phyloP scores from a whole-genome alignment of 2,329 filamentous ascomycete species.

The Aspergillus texensis region DNA sequence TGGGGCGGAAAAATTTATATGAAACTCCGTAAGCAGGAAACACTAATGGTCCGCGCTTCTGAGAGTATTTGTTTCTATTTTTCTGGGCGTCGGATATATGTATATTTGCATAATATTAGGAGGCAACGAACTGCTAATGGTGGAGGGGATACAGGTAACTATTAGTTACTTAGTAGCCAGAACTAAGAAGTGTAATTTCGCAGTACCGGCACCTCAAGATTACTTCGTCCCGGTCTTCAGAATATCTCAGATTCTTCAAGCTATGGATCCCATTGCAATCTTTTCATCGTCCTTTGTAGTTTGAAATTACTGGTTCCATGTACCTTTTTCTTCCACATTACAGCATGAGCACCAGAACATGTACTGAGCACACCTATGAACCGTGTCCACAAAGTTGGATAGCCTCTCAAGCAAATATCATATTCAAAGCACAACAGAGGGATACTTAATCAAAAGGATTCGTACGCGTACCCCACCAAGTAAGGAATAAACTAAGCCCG shows the following conservation, averaged over 20 bases:
- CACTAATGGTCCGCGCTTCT: background rate
- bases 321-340: background rate
- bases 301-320: background rate
- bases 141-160: background rate
- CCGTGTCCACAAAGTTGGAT: background rate
- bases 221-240: background rate
- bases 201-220: too few species aligned
- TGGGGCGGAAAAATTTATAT: background rate
- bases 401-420: background rate
- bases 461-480: slow-evolving; percentile 96
- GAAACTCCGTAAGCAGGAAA: background rate
- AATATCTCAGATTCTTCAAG: background rate
- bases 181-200: too few species aligned
- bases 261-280: background rate
- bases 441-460: slow-evolving; percentile 80
- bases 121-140: background rate
- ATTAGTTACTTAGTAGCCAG: background rate
- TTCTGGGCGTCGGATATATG: background rate
- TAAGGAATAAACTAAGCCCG: slow-evolving; percentile 87
- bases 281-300: background rate
- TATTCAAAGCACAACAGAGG: background rate
- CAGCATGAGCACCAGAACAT: background rate
- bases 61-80: background rate
- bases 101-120: background rate
- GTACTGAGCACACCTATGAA: background rate